Evolutionary conservation across 2,329 filamentous ascomycete species (phyloP).

Genomic region (Paecilomyces variotii): DNA sequence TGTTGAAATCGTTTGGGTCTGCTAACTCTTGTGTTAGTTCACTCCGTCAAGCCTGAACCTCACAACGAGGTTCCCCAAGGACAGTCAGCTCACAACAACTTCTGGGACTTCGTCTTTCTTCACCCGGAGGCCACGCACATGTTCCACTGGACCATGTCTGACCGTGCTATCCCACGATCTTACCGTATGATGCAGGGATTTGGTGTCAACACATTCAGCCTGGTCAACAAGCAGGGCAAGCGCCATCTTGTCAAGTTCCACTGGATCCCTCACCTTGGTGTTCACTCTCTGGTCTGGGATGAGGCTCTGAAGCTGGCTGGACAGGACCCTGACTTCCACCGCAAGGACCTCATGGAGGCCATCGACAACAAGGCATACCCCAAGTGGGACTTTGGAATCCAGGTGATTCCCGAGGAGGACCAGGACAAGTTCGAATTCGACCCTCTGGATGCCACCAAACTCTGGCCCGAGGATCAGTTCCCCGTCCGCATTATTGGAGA

Average conservation of each 20-base stretch:
- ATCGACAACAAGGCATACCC: conserved; percentile 65
- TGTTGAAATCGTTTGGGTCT: conserved; percentile 1
- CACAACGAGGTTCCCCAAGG: conserved; percentile 64
- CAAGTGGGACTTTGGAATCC: conserved; percentile 77
- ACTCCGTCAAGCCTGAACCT: conserved; percentile 60
- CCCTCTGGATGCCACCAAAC: conserved; percentile 74
- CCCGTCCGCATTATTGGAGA: conserved; percentile 72
- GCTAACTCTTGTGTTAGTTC: conserved; percentile 22
- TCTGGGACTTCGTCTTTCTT: conserved; percentile 65
- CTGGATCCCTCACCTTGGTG: conserved; percentile 65
- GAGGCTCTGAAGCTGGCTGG: conserved; percentile 68
- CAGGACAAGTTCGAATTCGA: conserved; percentile 78
- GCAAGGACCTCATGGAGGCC: conserved; percentile 66
- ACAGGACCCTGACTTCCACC: conserved; percentile 73
- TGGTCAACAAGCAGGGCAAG: conserved; percentile 60
- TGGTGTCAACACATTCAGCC: conserved; percentile 69
- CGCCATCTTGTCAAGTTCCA: conserved; percentile 71
- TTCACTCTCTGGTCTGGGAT: conserved; percentile 67
- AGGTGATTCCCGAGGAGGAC: conserved; percentile 62
- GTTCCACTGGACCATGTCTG: conserved; percentile 73
- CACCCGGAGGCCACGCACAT: conserved; percentile 69
- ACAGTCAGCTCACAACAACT: conserved; percentile 64
- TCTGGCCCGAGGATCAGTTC: conserved; percentile 73
- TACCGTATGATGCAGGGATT: conserved; percentile 84
- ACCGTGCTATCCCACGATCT: conserved; percentile 63